Conservation (phyloP, 345 rosid species). For the Sonneratia caseolaris region DNA sequence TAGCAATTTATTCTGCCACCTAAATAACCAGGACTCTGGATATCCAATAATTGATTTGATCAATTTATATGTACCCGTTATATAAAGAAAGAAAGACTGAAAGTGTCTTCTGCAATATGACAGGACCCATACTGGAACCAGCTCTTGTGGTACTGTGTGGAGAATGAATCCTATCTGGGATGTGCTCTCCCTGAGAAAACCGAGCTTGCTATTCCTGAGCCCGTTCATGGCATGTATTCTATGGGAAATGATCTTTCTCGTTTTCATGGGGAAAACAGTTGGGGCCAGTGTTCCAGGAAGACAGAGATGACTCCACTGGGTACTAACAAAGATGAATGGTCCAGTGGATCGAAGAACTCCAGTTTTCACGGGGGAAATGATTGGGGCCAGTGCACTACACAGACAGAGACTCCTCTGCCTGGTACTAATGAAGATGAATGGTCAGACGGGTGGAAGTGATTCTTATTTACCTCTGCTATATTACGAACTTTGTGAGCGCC, state of each 20-base stretch:
- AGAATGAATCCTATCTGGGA: slow-evolving; percentile 65
- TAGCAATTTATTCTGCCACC: not conserved
- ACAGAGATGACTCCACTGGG: slow-evolving; percentile 17
- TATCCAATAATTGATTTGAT: not conserved
- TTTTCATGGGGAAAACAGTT: not conserved
- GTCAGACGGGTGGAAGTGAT: slow-evolving; percentile 69
- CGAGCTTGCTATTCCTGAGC: slow-evolving; percentile 10
- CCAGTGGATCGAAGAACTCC: slow-evolving; percentile 44
- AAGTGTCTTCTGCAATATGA: not conserved
- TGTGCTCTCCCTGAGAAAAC: slow-evolving; percentile 62
- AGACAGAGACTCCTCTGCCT: slow-evolving; percentile 22
- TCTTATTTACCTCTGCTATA: not conserved
- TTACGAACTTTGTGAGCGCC: not conserved
- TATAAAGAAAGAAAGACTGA: not conserved
- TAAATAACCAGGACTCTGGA: not conserved
- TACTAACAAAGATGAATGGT: slow-evolving; percentile 55
- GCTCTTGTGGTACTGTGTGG: slow-evolving; percentile 68
- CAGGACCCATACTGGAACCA: slow-evolving; percentile 65
- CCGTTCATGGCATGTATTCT: not conserved
- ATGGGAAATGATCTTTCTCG: not conserved
- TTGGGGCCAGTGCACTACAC: slow-evolving; percentile 23
- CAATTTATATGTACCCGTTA: slow-evolving; percentile 9
- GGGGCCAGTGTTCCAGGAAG: slow-evolving; percentile 14
- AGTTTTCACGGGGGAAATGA: slow-evolving; percentile 4
- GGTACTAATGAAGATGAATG: slow-evolving; percentile 46